phyloP scores from a whole-genome alignment of 75 land plant species.

The Chamaecyparis obtusa region DNA sequence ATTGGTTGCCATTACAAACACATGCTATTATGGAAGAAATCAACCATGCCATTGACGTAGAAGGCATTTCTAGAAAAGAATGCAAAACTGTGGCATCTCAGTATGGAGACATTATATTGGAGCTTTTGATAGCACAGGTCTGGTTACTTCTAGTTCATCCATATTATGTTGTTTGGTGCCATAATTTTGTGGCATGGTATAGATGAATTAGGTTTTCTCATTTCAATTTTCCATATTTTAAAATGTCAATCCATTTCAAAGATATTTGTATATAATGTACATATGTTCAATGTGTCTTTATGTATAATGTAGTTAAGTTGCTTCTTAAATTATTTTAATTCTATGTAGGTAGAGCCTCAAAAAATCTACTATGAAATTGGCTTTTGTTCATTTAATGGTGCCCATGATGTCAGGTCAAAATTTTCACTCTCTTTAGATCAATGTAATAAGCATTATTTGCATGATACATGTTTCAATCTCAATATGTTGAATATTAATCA shows the following conservation, averaged over 20 bases:
- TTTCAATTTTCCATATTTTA: not conserved
- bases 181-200: not conserved
- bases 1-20: slow-evolving; percentile 1
- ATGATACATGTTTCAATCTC: not conserved
- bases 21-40: slow-evolving; percentile 80
- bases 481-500: not conserved
- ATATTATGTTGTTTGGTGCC: not conserved
- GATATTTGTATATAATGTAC: not conserved
- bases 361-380: slow-evolving; percentile 77
- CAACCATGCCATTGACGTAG: slow-evolving; percentile 98
- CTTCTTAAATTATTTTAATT: slow-evolving; percentile 6
- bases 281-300: not conserved
- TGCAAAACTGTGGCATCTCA: slow-evolving; percentile 79
- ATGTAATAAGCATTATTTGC: not conserved
- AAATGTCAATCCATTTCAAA: not conserved
- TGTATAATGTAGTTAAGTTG: not conserved
- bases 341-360: slow-evolving; percentile 56
- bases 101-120: slow-evolving; percentile 76
- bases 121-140: slow-evolving; percentile 73
- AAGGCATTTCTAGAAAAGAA: slow-evolving; percentile 78
- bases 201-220: not conserved
- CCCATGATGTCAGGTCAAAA: slow-evolving; percentile 48
- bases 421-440: not conserved
- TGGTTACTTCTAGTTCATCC: not conserved
- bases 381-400: slow-evolving; percentile 55